Conservation (phyloP, 2,329 filamentous ascomycete species). For the Phialemoniopsis sp. region DNA sequence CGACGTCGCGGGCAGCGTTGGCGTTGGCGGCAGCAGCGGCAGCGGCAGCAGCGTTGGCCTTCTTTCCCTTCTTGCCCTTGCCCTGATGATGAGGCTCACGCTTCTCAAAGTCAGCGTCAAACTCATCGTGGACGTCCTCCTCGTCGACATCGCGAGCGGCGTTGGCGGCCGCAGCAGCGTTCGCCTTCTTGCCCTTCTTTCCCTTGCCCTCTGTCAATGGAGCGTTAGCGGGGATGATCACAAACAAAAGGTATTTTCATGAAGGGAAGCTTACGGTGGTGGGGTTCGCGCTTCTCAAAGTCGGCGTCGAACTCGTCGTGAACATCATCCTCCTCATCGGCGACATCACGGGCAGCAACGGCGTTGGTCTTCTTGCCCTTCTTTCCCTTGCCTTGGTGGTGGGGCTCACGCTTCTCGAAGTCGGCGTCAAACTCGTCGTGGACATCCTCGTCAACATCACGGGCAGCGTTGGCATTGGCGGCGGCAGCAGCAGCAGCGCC, state of each 20-base stretch:
- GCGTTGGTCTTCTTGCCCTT: constrained; percentile 4
- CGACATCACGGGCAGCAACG: background rate
- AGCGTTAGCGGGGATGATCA: no score
- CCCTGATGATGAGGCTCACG: constrained; percentile 15
- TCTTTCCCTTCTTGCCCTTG: constrained; percentile 3
- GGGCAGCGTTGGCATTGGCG: no score
- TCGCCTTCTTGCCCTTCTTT: constrained; percentile 2
- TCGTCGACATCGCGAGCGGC: constrained; percentile 1
- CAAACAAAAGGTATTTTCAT: no score
- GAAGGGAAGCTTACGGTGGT: no score
- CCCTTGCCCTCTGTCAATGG: constrained; percentile 3
- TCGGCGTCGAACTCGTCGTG: background rate
- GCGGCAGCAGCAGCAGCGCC: no score
- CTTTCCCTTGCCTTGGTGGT: constrained; percentile 13
- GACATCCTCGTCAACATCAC: no score
- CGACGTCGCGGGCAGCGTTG: background rate
- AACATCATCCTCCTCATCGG: background rate
- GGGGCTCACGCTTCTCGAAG: constrained; percentile 8
- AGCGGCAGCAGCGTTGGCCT: no score
- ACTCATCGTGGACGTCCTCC: background rate
- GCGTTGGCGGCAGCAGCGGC: background rate
- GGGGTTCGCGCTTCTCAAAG: constrained; percentile 12
- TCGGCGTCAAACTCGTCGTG: background rate
- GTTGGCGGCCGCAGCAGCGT: no score
- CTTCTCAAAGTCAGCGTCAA: constrained; percentile 5